Evolutionary conservation across 2,329 filamentous ascomycete genomes (phyloP).

Genomic region (Penicillium sp.): DNA sequence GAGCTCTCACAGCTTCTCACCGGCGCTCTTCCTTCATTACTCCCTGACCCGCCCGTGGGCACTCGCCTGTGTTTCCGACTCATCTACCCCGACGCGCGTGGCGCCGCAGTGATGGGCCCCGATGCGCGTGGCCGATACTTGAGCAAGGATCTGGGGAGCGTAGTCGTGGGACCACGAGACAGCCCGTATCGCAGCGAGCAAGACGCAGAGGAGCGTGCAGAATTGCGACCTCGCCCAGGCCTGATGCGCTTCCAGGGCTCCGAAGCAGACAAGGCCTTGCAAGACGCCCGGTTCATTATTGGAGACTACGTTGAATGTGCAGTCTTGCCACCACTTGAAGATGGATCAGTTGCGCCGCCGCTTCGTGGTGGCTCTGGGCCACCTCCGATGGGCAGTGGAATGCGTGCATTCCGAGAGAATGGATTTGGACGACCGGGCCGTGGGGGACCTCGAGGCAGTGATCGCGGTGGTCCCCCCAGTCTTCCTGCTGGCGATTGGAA

Average conservation of each 20-base stretch:
- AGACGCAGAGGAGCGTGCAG: constrained; percentile 41
- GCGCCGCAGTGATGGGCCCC: constrained; percentile 36
- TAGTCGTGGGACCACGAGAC: constrained; percentile 62
- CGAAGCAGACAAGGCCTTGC: constrained; percentile 69
- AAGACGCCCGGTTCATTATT: constrained; percentile 76
- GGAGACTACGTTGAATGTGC: constrained; percentile 86
- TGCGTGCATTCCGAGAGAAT: constrained; percentile 47
- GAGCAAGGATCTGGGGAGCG: constrained; percentile 76
- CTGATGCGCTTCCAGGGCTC: constrained; percentile 50
- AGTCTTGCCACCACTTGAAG: constrained; percentile 69
- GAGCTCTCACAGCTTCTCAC: constrained; percentile 78
- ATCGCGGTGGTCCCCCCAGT: constrained; percentile 38
- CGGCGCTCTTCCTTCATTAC: constrained; percentile 62
- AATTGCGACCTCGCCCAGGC: constrained; percentile 29
- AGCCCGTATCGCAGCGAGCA: constrained; percentile 28
- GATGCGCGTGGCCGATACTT: constrained; percentile 61
- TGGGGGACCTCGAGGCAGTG: constrained; percentile 43
- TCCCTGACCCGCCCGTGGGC: constrained; percentile 72
- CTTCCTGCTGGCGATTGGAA: constrained; percentile 47
- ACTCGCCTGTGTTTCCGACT: constrained; percentile 85
- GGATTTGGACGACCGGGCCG: constrained; percentile 44
- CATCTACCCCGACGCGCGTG: constrained; percentile 71
- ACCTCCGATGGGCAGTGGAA: constrained; percentile 40
- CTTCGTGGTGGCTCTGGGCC: constrained; percentile 25
- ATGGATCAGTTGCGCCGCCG: constrained; percentile 67